Base-by-base conservation (phyloP, 2,329 filamentous ascomycete genomes). In the Ascochyta viciae-villosae region DNA sequence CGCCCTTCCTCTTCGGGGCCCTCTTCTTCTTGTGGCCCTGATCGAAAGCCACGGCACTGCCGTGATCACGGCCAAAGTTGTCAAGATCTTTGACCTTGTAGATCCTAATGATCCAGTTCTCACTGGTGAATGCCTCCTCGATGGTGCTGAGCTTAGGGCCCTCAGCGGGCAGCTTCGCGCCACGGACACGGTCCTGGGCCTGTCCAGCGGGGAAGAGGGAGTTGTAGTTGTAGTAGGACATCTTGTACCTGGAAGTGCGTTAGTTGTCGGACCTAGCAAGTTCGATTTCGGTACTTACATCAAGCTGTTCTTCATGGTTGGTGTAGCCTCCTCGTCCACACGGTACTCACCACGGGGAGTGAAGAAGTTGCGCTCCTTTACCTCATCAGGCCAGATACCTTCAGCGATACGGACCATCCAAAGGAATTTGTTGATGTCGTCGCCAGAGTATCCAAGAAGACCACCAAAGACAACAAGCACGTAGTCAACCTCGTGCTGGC, bases 341-440 rank as follows among this genome's bases (percentile, higher is more conserved):
- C 90, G 88, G 81, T 99, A 99, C 77, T 99, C 95, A 74, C 96
- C 95, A 62, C 93, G 88, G 4, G 88, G 72, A 6, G 95, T 99
- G 80, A 99, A 99, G 82, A 94, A 99, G 71, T 94, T 89, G 62
- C 95, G 90, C 81, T 99, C 95, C 81, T 92, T 96, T 67, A 99
- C 89, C 83, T 99, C 94, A 64, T 98, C 92, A n/a, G 95, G 95
- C 95, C 95, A 99, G 79, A 99, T 98, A 63, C 95, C 95, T 79
- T 99, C 95, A 35, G 95, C 95, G 73, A 99, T 99, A 74, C 95
- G 88, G 55, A 99, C 93, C 96, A 99, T 99, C 95, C 95, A 99
- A 67, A 99, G 83, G 83, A 99, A 99, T 82, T 99, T 99, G 84
- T 99, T 99, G 82, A 99, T 96, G 73, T 99, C 95, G 69, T 99